Evolutionary conservation across 805 yeast genomes (phyloP), one percentile per base, ranked within the genome.

Genomic region (Yarrowia hollandica): DNA sequence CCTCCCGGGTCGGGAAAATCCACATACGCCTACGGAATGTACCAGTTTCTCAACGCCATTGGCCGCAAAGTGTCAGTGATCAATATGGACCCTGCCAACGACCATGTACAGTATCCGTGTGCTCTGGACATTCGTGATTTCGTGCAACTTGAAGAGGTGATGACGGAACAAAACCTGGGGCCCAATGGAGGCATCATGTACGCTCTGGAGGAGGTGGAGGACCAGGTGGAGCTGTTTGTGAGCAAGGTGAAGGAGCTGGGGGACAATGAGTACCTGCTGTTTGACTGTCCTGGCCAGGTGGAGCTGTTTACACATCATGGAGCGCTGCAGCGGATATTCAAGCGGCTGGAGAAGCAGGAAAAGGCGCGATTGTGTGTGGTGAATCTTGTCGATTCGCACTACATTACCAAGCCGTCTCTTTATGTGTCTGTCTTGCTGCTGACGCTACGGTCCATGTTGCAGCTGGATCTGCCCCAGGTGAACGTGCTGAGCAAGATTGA

Each of bases 1-100:
- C 98, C 99, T 0, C 99, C 99, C 0, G 99, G 99, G 1, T 81
- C 96, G 0, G 99, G 99, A 1, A 94, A 94, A 68, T 88, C 97
- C 0, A 95, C 99, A 0, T 94, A 89, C 70, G 91, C 97, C 71
- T 77, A 84, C 70, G 99, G 99, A 39, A 75, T 92, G 83, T 81
- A 81, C 63, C 98, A 94, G 75, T 94, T 94, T 71, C 79, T 92
- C 66, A 86, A 88, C 61, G 96, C 98, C 1, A 90, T 95, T 55
- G 99, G 99, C 5, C 77, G 99, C 62, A 86, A 88, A 66, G 83
- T 88, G 48, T 78, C 88, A n/a, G 79, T 94, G 1, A 76, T 94
- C 18, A 94, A 94, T 68, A 78, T 94, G 63, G 99, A 94, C 69
- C 98, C 98, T 1, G 96, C 96, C 0, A 90, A 90, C 66, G 95